These are phyloP conservation scores for Strobilomyces dryophilus DNA, from an alignment of 768 basidiomycete species.

Conservation along the genomic window DNA sequence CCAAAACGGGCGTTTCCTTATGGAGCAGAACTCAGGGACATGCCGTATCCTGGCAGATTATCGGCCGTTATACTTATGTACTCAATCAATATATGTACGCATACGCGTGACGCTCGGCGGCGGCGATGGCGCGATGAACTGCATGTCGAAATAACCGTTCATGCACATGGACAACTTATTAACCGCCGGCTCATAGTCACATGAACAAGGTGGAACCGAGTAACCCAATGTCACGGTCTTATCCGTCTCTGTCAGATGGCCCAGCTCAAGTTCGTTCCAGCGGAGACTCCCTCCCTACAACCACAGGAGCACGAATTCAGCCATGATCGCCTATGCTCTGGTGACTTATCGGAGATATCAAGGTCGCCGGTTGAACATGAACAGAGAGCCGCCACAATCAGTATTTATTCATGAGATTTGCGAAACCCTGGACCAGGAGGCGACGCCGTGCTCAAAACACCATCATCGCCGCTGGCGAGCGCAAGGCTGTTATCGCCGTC, in stretches of 20 bases:
- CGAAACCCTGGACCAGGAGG: conserved; percentile 5
- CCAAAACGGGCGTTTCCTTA: conserved; percentile 25
- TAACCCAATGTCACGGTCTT: background rate
- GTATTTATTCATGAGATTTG: conserved; percentile 10
- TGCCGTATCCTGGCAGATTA: conserved; percentile 29
- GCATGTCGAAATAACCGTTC: background rate
- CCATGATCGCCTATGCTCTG: background rate
- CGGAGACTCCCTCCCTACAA: background rate
- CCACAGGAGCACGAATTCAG: background rate
- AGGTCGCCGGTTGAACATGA: conserved; percentile 1
- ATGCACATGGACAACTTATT: no score
- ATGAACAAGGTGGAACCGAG: background rate
- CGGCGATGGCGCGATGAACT: conserved; percentile 5
- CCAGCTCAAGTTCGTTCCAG: background rate
- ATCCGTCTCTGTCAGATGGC: background rate
- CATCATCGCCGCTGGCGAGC: conserved; percentile 5
- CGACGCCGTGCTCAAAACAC: conserved; percentile 2
- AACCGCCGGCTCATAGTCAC: background rate
- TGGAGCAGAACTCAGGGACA: conserved; percentile 13
- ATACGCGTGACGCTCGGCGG: background rate
- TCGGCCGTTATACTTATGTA: conserved; percentile 28
- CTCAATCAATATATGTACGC: conserved; percentile 8
- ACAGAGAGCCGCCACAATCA: conserved; percentile 6
- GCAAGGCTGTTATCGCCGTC: conserved; percentile 1
- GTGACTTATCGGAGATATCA: background rate